Conservation (phyloP, 2,329 filamentous ascomycete genomes). For the Metarhizium rileyi region DNA sequence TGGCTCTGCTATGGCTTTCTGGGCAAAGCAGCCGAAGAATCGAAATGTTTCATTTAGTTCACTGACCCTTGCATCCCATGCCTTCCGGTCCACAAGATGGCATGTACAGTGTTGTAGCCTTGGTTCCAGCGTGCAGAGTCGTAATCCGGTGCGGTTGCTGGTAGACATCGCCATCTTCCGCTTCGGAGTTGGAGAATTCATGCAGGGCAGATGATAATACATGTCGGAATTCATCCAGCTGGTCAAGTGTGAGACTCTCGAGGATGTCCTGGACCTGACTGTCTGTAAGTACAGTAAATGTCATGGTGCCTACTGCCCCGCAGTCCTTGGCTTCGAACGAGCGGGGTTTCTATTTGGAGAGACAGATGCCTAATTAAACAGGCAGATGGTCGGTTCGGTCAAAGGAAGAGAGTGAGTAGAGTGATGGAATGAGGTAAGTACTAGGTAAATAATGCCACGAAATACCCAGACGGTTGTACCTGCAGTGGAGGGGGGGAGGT, state of each 20-base stretch:
- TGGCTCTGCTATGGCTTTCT: background rate
- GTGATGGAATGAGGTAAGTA: too few species aligned
- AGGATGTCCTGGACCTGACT: slow-evolving; percentile 44
- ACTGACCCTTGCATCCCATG: slow-evolving; percentile 57
- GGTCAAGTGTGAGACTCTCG: slow-evolving; percentile 40
- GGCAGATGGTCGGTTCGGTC: too few species aligned
- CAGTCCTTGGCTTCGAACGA: background rate
- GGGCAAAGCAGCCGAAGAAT: too few species aligned
- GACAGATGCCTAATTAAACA: too few species aligned
- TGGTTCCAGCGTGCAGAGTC: slow-evolving; percentile 36
- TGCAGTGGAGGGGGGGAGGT: too few species aligned
- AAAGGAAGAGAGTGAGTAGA: too few species aligned
- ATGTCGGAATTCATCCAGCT: slow-evolving; percentile 42
- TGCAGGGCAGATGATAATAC: slow-evolving; percentile 44
- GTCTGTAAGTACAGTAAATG: slow-evolving; percentile 49
- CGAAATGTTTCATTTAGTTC: too few species aligned
- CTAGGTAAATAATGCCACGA: too few species aligned
- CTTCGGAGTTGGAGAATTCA: slow-evolving; percentile 48
- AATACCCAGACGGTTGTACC: too few species aligned
- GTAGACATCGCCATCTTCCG: slow-evolving; percentile 31
- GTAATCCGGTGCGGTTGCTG: slow-evolving; percentile 47
- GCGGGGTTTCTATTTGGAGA: background rate
- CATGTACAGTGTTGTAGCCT: slow-evolving; percentile 62
- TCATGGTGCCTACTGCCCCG: slow-evolving; percentile 35
- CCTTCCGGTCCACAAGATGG: slow-evolving; percentile 54